Evolutionary conservation across 495 filamentous ascomycete species (phyloP).

Genomic region (Tuber aestivum): DNA sequence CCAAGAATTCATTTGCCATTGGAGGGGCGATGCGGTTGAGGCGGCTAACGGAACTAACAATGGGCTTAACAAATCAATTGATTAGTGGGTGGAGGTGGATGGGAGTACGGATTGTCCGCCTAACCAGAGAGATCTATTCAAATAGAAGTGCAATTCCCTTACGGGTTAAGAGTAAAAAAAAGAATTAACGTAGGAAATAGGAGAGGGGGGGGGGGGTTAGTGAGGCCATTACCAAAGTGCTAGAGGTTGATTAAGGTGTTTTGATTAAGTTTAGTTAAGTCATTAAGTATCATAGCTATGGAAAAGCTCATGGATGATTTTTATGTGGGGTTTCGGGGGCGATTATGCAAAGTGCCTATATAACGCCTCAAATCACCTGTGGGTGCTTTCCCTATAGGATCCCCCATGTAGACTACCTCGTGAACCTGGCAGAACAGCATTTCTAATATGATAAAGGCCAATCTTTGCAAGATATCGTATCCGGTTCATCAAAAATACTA

Average conservation of each 20-base stretch:
- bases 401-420: background rate
- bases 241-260: background rate
- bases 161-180: background rate
- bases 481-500: background rate
- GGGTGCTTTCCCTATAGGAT: background rate
- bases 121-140: background rate
- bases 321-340: background rate
- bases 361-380: background rate
- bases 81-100: background rate
- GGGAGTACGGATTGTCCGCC: background rate
- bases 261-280: background rate
- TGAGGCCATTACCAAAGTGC: background rate
- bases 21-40: background rate
- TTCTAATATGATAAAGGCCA: background rate
- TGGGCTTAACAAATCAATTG: background rate
- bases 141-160: background rate
- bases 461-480: background rate
- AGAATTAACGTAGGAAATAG: background rate
- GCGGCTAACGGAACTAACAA: background rate
- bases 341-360: background rate
- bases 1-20: background rate
- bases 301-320: background rate
- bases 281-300: background rate
- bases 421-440: background rate
- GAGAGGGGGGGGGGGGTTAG: background rate